Evolutionary conservation across 208 protist species (phyloP).

Genomic region (Trypanosoma scelopori): DNA sequence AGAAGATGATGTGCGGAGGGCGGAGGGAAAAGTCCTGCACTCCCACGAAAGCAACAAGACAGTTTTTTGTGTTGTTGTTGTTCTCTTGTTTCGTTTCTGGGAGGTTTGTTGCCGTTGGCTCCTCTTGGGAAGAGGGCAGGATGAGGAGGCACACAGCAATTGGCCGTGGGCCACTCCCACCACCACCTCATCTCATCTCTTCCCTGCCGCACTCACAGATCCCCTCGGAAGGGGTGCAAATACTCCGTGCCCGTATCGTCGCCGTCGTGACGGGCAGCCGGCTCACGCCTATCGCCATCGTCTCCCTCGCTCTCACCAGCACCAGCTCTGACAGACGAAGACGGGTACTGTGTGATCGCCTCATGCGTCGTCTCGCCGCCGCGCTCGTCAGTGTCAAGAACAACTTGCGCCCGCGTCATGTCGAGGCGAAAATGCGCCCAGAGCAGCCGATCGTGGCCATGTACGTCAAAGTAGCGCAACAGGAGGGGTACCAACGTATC

Average conservation of each 20-base stretch:
- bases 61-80: too few relatives aligned
- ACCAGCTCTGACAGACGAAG: neutral
- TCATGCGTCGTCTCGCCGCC: neutral
- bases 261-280: too few relatives aligned
- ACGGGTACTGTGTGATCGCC: neutral
- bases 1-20: neutral
- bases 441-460: constrained; percentile 30
- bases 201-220: too few relatives aligned
- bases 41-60: neutral
- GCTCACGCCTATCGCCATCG: neutral
- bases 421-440: constrained; percentile 35
- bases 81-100: neutral
- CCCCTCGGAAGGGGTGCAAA: too few relatives aligned
- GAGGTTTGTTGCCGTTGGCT: too few relatives aligned
- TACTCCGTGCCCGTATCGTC: too few relatives aligned
- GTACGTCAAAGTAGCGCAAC: constrained; percentile 37
- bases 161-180: too few relatives aligned
- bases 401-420: constrained; percentile 19
- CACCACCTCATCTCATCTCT: too few relatives aligned
- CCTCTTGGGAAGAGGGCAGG: neutral
- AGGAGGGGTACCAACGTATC: constrained; percentile 61
- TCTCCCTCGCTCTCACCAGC: neutral
- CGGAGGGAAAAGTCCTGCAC: neutral
- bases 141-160: neutral
- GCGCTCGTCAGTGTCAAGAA: constrained; percentile 20